These are phyloP conservation scores for Pichia pseudocactophila DNA, from an alignment of 805 yeast genomes.

Conservation along the genomic window DNA sequence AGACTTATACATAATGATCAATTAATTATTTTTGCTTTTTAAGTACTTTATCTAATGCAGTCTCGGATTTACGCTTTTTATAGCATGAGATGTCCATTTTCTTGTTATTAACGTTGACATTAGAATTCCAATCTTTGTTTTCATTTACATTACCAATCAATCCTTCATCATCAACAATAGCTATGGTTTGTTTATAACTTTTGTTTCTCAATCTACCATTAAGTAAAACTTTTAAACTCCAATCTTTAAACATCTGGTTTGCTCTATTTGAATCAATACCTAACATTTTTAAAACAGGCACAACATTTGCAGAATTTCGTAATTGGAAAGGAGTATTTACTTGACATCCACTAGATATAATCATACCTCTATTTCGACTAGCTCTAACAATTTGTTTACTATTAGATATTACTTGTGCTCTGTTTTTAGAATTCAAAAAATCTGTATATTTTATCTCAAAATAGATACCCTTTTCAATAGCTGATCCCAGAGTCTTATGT, in stretches of 20 bases:
- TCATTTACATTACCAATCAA: constrained; percentile 22
- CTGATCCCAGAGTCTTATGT: constrained; percentile 79
- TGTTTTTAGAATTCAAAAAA: constrained; percentile 31
- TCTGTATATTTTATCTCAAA: constrained; percentile 69
- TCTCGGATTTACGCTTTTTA: constrained; percentile 14
- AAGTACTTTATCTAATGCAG: constrained; percentile 14
- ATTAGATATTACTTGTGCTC: constrained; percentile 63
- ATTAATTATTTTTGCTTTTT: constrained; percentile 10
- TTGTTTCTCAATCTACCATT: constrained; percentile 67
- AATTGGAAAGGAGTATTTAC: constrained; percentile 37
- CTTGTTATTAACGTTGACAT: constrained; percentile 10
- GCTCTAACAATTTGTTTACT: constrained; percentile 70
- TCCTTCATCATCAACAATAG: constrained; percentile 41
- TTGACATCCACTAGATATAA: constrained; percentile 69
- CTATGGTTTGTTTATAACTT: constrained; percentile 70
- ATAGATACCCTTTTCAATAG: constrained; percentile 71
- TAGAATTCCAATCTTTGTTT: constrained; percentile 11
- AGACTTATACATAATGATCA: background rate
- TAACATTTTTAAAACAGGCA: constrained; percentile 53
- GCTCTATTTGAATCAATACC: constrained; percentile 65
- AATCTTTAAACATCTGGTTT: constrained; percentile 46
- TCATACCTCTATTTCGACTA: constrained; percentile 68
- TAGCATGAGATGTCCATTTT: constrained; percentile 14
- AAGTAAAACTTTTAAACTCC: constrained; percentile 55
- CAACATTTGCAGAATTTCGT: constrained; percentile 62